These are phyloP conservation scores for Corymbia citriodora DNA, from an alignment of 441 rosid species.

Conservation along the genomic window DNA sequence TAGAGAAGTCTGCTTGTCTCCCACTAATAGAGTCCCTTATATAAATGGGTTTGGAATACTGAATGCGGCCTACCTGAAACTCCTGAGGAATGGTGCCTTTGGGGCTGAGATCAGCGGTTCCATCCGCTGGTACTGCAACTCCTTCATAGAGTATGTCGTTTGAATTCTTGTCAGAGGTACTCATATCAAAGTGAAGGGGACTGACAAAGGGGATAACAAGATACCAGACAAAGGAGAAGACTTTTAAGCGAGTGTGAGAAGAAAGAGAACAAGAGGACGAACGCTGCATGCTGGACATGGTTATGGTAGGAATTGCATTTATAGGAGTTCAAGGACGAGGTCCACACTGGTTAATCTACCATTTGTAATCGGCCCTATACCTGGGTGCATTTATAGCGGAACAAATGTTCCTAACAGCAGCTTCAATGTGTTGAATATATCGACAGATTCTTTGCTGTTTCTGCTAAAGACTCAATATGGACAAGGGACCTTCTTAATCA, in stretches of 20 bases:
- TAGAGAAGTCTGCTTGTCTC: not conserved
- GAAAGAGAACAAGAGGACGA: not conserved
- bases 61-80: not conserved
- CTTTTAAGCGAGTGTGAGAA: not conserved
- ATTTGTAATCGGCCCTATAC: not conserved
- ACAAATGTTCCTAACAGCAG: not conserved
- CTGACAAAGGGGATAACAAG: not conserved
- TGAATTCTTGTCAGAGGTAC: not conserved
- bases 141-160: not conserved
- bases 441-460: not conserved
- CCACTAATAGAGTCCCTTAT: not conserved
- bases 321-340: not conserved
- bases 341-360: not conserved
- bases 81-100: not conserved
- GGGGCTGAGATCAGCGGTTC: not conserved
- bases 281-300: not conserved
- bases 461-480: not conserved
- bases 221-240: not conserved
- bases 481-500: not conserved
- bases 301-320: not conserved
- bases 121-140: not conserved
- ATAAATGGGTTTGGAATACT: not conserved
- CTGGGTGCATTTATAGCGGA: not conserved
- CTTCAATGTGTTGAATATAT: not conserved
- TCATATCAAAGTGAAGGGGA: not conserved